phyloP scores from a whole-genome alignment of 2,329 filamentous ascomycete species.

The Hypomyces perniciosus region DNA sequence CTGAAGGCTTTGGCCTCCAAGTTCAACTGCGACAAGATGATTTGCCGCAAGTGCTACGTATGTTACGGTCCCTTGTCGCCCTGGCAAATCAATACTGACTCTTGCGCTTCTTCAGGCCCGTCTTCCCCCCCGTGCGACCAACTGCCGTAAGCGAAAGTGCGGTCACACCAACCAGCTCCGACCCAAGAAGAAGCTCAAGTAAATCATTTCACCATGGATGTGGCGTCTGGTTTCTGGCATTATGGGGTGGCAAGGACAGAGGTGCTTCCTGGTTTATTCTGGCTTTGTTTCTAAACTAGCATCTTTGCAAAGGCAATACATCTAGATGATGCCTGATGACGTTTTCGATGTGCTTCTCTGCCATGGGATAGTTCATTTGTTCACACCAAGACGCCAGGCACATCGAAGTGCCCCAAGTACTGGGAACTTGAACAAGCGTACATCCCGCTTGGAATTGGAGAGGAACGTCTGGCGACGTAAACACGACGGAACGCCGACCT shows the following conservation, averaged over 20 bases:
- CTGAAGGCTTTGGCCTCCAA: conserved; percentile 97
- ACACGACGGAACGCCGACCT: too few relatives aligned
- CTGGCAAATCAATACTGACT: conserved; percentile 13
- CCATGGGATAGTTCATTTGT: background rate
- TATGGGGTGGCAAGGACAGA: conserved; percentile 32
- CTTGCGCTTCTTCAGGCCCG: conserved; percentile 48
- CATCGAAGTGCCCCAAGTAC: too few relatives aligned
- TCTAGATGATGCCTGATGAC: conserved; percentile 30
- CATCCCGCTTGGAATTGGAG: too few relatives aligned
- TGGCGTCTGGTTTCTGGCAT: conserved; percentile 42
- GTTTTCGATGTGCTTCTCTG: background rate
- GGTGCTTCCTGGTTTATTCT: conserved; percentile 31
- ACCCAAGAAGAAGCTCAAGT: conserved; percentile 99
- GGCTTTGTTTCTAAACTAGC: conserved; percentile 37
- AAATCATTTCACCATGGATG: conserved; percentile 37
- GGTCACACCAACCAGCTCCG: conserved; percentile 99
- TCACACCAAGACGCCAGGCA: background rate
- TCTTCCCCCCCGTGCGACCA: conserved; percentile 96
- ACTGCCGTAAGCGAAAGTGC: conserved; percentile 99
- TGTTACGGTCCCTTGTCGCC: conserved; percentile 35
- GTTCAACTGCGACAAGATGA: conserved; percentile 99
- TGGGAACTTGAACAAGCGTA: too few relatives aligned
- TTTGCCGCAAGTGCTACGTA: conserved; percentile 99
- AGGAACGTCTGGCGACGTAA: too few relatives aligned
- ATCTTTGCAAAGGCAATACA: conserved; percentile 34